These are phyloP conservation scores for Trematosphaeria pertusa DNA, from an alignment of 2,329 filamentous ascomycete genomes.

Conservation along the genomic window DNA sequence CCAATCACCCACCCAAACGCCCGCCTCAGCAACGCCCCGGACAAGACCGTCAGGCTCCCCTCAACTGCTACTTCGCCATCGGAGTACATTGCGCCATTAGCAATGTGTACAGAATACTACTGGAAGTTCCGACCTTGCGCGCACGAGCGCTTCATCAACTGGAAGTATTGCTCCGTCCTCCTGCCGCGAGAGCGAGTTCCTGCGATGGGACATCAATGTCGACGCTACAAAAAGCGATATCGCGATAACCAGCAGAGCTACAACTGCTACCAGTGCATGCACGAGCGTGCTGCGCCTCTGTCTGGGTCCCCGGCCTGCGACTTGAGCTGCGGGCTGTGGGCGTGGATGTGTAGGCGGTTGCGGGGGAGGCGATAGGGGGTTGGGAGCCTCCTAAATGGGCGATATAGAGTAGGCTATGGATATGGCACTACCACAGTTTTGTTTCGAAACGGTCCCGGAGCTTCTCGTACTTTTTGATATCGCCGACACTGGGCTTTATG, in stretches of 20 bases:
- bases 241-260: conserved; percentile 14
- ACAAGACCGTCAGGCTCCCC: too few relatives aligned
- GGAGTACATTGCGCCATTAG: too few relatives aligned
- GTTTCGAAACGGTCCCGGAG: conserved; percentile 57
- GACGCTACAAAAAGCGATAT: conserved; percentile 13
- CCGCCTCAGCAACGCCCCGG: too few relatives aligned
- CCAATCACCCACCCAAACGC: too few relatives aligned
- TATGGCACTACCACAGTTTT: conserved; percentile 25
- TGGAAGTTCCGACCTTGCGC: conserved; percentile 17
- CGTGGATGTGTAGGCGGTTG: neutral
- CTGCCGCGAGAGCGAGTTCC: conserved; percentile 2
- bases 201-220: conserved; percentile 12
- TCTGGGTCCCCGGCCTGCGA: neutral
- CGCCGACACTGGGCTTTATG: conserved; percentile 61
- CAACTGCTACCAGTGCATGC: conserved; percentile 19
- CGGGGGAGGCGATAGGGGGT: neutral
- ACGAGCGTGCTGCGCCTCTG: conserved; percentile 2
- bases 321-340: neutral
- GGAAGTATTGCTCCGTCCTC: conserved; percentile 23
- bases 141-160: conserved; percentile 14
- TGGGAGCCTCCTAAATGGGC: too few relatives aligned
- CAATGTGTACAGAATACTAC: conserved; percentile 22
- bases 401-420: too few relatives aligned
- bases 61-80: too few relatives aligned
- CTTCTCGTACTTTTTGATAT: conserved; percentile 64